Base-by-base conservation (phyloP, 371 early-diverging fungal genomes). In the Rhizopus stolonifer region DNA sequence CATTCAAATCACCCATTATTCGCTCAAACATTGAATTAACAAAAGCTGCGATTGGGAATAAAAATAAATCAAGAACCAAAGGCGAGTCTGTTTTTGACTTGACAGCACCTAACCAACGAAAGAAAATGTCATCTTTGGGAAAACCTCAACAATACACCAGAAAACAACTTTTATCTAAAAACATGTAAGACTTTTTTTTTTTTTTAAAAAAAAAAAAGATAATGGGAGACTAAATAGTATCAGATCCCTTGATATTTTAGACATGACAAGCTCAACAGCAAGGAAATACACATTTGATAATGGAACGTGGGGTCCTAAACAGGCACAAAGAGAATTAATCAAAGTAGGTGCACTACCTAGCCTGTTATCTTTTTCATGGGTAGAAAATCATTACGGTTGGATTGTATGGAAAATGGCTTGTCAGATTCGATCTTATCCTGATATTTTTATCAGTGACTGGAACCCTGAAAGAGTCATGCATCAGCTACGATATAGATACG, bases 391-490 rank as follows among this genome's bases (percentile, higher is more conserved):
- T 56, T 89, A 84, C 54, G 59, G 72, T 4, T 81, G 78, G 69
- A 83, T 91, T 52, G 77, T 88, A 0, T 89, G 90, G 91, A 89
- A 89, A 54, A 46, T 87, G 1, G 89, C 91, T 0, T 66, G 79
- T 36, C 55, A 81, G 57, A 70, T 80, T 23, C 68, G 87, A 39
- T 69, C 77, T 0, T 87, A 73, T 69, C 89, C 90, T 5, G 42
- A 70, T 9, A 31, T 66, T 10, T 69, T 70, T 23, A 11, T 11
- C 1, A 43, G 46, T 4, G 66, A 67, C 53, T 89, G 86, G 79
- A 67, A 46, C n/a, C 64, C 69, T 3, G 29, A 53, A 10, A 64
- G 59, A 23, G 78, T 90, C 0, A 13, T 85, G 9, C 59, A 82
- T 5, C 88, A 89, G 52, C 66, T 92, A 7, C 39, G 60, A 6